Percentiles rank a stretch among this genome's conserved stretches.
Conservation (phyloP, 2,329 filamentous ascomycete species). For the Teratosphaeria destructans region DNA sequence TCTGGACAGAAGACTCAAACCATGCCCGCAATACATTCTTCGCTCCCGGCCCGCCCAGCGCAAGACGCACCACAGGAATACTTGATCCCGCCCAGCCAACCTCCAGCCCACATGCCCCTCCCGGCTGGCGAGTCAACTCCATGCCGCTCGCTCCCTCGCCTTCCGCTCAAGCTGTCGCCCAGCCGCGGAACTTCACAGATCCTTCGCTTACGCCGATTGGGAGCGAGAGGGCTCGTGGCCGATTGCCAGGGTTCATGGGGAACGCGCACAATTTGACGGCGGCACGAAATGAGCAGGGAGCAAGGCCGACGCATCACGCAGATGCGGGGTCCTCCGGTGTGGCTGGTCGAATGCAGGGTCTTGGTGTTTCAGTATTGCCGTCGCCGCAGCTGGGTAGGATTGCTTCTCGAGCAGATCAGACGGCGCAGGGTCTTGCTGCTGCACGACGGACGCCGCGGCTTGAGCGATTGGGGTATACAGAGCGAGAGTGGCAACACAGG, state of each 20-base stretch:
- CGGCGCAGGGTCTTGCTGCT: too few species aligned
- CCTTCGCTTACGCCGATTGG: background rate
- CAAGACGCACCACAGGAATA: background rate
- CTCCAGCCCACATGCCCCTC: background rate
- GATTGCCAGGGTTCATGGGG: background rate
- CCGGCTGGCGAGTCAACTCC: background rate
- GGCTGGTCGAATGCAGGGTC: background rate
- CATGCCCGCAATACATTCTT: background rate
- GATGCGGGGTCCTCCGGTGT: background rate
- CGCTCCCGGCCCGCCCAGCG: background rate
- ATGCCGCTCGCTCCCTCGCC: background rate
- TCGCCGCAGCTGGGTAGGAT: too few species aligned
- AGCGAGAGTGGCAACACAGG: too few species aligned
- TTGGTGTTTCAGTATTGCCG: background rate
- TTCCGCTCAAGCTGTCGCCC: background rate
- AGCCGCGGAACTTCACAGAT: background rate
- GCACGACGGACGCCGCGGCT: too few species aligned
- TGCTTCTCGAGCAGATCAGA: too few species aligned
- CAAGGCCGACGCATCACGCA: background rate
- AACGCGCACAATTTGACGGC: too few species aligned
- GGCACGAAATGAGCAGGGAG: background rate
- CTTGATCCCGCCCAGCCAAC: background rate
- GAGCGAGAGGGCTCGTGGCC: background rate
- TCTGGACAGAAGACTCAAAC: background rate
- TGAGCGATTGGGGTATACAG: too few species aligned